These are phyloP conservation scores for Neoboletus magnificus DNA, from an alignment of 768 basidiomycete species.

Conservation along the genomic window DNA sequence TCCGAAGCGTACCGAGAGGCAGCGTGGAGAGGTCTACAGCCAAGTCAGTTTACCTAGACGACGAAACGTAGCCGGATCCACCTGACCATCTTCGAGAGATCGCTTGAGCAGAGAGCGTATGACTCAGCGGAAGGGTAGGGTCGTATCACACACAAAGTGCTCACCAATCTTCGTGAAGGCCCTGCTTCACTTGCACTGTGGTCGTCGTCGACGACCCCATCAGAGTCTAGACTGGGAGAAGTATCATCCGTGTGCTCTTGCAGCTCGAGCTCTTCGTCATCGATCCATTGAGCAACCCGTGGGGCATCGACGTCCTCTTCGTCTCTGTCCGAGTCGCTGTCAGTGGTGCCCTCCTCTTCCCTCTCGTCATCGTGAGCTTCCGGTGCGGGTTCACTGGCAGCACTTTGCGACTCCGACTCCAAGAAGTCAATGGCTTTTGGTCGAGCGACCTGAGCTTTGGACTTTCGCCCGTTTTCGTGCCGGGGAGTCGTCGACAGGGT, in stretches of 20 bases:
- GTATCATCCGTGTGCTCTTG: slow-evolving; percentile 11
- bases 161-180: slow-evolving; percentile 18
- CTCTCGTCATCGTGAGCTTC: slow-evolving; percentile 23
- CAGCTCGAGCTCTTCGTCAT: slow-evolving; percentile 40
- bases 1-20: slow-evolving; percentile 62
- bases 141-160: background rate
- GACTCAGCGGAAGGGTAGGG: background rate
- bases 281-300: slow-evolving; percentile 61
- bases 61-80: background rate
- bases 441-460: slow-evolving; percentile 9
- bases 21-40: slow-evolving; percentile 53
- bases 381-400: background rate
- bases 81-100: slow-evolving; percentile 29
- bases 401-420: slow-evolving; percentile 7
- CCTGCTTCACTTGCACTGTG: background rate
- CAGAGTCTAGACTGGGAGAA: slow-evolving; percentile 8
- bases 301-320: slow-evolving; percentile 40
- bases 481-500: background rate
- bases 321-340: slow-evolving; percentile 19
- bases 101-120: slow-evolving; percentile 11
- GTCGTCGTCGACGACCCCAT: slow-evolving; percentile 4
- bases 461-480: background rate
- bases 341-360: slow-evolving; percentile 20
- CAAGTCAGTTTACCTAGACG: slow-evolving; percentile 4
- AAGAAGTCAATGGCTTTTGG: slow-evolving; percentile 18